Base-by-base conservation (phyloP, 2,329 filamentous ascomycete genomes). In the Teratosphaeria destructans region DNA sequence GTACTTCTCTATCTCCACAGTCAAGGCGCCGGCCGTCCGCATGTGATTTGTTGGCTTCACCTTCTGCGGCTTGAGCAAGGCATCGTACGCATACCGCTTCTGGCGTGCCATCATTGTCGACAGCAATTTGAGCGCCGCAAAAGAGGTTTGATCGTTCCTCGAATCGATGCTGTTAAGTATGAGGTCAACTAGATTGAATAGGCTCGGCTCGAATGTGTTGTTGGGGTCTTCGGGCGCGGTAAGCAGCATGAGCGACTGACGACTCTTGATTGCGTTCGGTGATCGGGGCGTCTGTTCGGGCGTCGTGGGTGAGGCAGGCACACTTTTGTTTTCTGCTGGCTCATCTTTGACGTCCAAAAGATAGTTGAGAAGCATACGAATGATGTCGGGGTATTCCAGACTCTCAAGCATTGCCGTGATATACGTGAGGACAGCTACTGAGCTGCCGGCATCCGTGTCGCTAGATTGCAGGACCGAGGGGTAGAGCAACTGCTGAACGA, bases 381-480 rank as follows among this genome's bases (percentile, higher is more conserved):
- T 90, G 78, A 99, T 87, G 69, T 97, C 92, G 7, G 90, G 89
- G 71, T 97, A 91, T 63, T 96, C 90, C 14, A 99, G 80, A 0
- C 90, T 88, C 72, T 96, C 92, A 5, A 99, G 81, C 59, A 97
- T 95, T 52, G 89, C 87, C 60, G 89, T 87, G 39, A 99, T 80
- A 72, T 99, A 97, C 1, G 92, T 96, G 63, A 97, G 80, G 12
- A 99, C 94, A 3, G 94, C 94, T 26, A 97, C 91, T 0, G 94
- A 96, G 6, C 94, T 99, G 58, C 94, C 94, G 65, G 93, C 94
- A 74, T 97, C 93, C 47, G 95, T 89, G 76, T 99, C 94, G 1
- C 94, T 97, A 10, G 94, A 99, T 74, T 99, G 93, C 14, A 99
- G 81, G 35, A 99, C 79, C 1, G 95, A 99, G 1, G 94, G 94